These are phyloP conservation scores for Globisporangium recalcitrans DNA, from an alignment of 352 stramenopile species.

Conservation along the genomic window DNA sequence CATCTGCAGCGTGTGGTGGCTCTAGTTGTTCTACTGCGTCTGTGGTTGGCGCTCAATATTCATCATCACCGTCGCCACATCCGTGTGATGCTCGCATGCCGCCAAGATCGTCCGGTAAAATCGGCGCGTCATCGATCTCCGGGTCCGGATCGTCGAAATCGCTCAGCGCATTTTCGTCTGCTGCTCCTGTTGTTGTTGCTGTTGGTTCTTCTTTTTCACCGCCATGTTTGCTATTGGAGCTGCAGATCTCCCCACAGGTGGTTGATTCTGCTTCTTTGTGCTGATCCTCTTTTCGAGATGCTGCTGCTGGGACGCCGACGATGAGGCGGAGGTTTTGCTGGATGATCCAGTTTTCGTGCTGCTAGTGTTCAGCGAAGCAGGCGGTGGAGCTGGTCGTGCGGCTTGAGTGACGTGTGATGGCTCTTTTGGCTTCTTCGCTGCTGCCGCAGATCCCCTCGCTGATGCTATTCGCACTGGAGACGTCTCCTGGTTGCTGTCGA, in stretches of 20 bases:
- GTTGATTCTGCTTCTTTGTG: not conserved
- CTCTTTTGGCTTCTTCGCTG: slow-evolving; percentile 7
- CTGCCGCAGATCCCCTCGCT: not conserved
- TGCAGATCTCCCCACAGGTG: not conserved
- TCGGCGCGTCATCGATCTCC: slow-evolving; percentile 47
- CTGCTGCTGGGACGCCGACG: not conserved
- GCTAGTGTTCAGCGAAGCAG: not conserved
- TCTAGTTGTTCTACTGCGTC: not conserved
- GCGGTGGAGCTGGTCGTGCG: not conserved
- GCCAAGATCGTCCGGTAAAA: slow-evolving; percentile 37
- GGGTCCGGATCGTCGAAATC: slow-evolving; percentile 66
- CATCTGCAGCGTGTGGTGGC: not conserved
- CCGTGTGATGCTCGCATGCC: slow-evolving; percentile 13
- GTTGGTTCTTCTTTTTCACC: not conserved
- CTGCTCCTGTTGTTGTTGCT: not conserved
- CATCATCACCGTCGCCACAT: slow-evolving; percentile 1
- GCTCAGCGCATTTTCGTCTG: slow-evolving; percentile 15
- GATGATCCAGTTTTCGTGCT: not conserved
- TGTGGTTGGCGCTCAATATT: not conserved
- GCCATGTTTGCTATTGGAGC: not conserved
- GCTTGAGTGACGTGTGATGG: slow-evolving; percentile 7
- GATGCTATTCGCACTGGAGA: slow-evolving; percentile 14
- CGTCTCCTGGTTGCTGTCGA: slow-evolving; percentile 27
- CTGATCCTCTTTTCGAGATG: not conserved
- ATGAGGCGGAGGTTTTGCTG: not conserved